These are phyloP conservation scores for Helotiales sp. DNA, from an alignment of 2,329 filamentous ascomycete species.

Conservation along the genomic window DNA sequence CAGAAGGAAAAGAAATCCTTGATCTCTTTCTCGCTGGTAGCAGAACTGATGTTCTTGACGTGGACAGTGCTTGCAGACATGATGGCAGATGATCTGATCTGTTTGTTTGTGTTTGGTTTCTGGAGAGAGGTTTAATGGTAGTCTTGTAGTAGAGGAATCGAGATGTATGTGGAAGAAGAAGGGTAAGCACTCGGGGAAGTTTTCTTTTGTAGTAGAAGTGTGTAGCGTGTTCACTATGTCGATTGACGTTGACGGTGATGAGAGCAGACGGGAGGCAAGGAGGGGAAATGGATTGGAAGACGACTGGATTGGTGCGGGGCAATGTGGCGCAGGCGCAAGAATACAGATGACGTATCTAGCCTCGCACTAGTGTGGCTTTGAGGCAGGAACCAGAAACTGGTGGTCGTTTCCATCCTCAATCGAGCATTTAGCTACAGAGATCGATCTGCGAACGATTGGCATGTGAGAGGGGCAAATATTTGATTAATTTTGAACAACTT, in stretches of 20 bases:
- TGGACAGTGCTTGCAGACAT: constrained; percentile 65
- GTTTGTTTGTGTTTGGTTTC: constrained; percentile 4
- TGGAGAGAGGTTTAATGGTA: background rate
- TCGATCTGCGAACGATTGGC: constrained; percentile 1
- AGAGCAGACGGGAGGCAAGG: background rate
- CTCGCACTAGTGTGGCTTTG: background rate
- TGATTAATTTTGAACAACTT: background rate
- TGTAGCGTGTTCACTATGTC: constrained; percentile 6
- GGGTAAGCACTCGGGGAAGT: background rate
- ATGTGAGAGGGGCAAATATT: constrained; percentile 9
- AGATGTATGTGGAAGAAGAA: background rate
- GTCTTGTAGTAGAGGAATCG: background rate
- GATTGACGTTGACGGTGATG: background rate
- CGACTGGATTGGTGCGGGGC: background rate
- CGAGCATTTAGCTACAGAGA: too few species aligned
- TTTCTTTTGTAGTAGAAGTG: constrained; percentile 1
- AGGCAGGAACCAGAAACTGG: background rate
- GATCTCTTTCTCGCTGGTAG: constrained; percentile 89
- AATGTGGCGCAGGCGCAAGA: background rate
- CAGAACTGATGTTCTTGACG: constrained; percentile 84
- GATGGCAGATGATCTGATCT: constrained; percentile 24
- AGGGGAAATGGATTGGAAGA: background rate
- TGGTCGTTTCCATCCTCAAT: background rate
- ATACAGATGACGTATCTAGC: constrained; percentile 10
- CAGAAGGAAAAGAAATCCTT: constrained; percentile 97